Evolutionary conservation across 257 asterid species (phyloP).

Genomic region (Solanum raphanifolium): DNA sequence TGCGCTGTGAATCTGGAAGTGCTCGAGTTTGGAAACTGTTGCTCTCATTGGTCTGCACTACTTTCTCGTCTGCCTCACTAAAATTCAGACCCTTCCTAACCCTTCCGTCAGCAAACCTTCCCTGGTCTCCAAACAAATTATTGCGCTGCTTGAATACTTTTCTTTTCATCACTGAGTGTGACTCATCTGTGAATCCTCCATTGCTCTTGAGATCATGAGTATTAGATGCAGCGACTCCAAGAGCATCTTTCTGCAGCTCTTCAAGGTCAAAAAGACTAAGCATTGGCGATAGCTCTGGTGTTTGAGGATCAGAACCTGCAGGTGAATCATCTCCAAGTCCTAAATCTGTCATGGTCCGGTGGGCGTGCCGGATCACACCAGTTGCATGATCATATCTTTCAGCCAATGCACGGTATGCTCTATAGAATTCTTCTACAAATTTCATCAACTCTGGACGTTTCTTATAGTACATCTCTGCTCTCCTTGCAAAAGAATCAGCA

Average conservation of each 20-base stretch:
- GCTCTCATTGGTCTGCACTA: slow-evolving; percentile 9
- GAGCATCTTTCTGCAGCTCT: slow-evolving; percentile 13
- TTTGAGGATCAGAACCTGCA: slow-evolving; percentile 43
- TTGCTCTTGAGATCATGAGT: slow-evolving; percentile 32
- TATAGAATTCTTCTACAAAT: slow-evolving; percentile 80
- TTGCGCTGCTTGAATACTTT: slow-evolving; percentile 24
- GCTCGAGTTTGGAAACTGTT: slow-evolving; percentile 6
- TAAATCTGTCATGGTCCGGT: slow-evolving; percentile 68
- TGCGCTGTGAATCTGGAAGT: slow-evolving; percentile 9
- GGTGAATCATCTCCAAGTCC: slow-evolving; percentile 63
- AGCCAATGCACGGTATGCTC: slow-evolving; percentile 95
- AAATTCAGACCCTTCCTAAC: slow-evolving; percentile 76
- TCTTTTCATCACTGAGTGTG: slow-evolving; percentile 26
- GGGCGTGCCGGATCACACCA: slow-evolving; percentile 94
- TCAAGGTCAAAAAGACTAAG: slow-evolving; percentile 16
- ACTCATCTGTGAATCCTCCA: slow-evolving; percentile 39
- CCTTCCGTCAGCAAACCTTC: slow-evolving; percentile 30
- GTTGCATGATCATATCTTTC: slow-evolving; percentile 98
- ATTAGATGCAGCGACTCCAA: neutral
- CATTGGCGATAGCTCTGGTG: slow-evolving; percentile 41
- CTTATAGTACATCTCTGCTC: slow-evolving; percentile 99
- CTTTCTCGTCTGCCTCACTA: slow-evolving; percentile 42
- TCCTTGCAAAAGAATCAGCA: slow-evolving; percentile 94
- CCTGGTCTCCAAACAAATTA: slow-evolving; percentile 18
- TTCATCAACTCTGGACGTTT: slow-evolving; percentile 98